Evolutionary conservation across 1,139 yeast genomes (phyloP).

Genomic region (Debaryomyces nepalensis): DNA sequence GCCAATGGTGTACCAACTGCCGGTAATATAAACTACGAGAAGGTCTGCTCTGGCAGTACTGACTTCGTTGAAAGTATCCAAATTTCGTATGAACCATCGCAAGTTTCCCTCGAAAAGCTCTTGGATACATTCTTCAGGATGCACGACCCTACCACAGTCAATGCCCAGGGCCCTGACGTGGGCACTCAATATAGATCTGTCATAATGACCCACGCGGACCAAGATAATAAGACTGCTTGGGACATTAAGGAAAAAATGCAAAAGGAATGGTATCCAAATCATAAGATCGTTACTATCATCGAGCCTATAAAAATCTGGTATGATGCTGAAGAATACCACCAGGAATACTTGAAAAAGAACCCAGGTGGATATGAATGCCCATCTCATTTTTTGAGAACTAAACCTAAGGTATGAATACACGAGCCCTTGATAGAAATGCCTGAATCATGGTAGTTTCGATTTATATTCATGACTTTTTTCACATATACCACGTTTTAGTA

Average conservation of each 20-base stretch:
- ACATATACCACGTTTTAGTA: too few species aligned
- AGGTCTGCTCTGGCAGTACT: constrained; percentile 78
- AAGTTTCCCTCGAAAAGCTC: constrained; percentile 61
- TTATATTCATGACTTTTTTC: neutral
- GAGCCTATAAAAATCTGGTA: constrained; percentile 73
- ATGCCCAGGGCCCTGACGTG: constrained; percentile 77
- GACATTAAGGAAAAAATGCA: constrained; percentile 38
- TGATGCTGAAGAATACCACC: constrained; percentile 96
- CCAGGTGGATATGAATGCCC: constrained; percentile 91
- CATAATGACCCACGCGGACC: constrained; percentile 62
- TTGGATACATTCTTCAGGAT: constrained; percentile 86
- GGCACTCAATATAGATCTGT: constrained; percentile 90
- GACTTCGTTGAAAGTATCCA: constrained; percentile 80
- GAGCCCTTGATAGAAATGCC: neutral
- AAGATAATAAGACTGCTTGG: constrained; percentile 36
- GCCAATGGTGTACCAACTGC: constrained; percentile 69
- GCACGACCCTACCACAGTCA: constrained; percentile 71
- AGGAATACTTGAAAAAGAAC: constrained; percentile 73
- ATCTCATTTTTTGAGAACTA: constrained; percentile 69
- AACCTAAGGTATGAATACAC: constrained; percentile 29
- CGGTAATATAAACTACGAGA: constrained; percentile 66
- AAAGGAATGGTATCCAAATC: constrained; percentile 48
- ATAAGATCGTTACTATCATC: constrained; percentile 60
- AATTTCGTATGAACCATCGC: constrained; percentile 75
- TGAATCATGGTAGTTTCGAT: neutral